A percentile compares a stretch with the other conserved stretches of the same genome.
These are phyloP conservation scores for Thalassiosira mediterranea DNA, from an alignment of 352 stramenopile genomes.

Conservation along the genomic window DNA sequence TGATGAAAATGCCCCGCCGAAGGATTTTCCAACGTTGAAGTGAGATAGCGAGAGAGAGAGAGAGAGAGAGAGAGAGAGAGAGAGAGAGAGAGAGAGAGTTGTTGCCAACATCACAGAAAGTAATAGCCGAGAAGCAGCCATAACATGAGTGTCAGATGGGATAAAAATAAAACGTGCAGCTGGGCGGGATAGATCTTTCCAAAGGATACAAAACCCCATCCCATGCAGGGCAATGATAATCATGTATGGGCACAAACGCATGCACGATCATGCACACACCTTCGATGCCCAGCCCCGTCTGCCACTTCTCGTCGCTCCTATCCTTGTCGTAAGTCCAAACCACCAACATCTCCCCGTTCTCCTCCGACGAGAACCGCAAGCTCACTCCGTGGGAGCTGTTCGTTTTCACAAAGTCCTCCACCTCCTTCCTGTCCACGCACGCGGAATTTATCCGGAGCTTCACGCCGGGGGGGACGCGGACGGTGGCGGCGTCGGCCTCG, in stretches of 20 bases:
- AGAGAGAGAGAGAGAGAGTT: too few species aligned
- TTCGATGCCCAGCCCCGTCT: conserved; percentile 45
- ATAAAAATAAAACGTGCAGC: too few species aligned
- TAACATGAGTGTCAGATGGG: too few species aligned
- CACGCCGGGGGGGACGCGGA: conserved; percentile 37
- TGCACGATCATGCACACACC: conserved; percentile 20
- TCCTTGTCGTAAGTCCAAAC: conserved; percentile 51
- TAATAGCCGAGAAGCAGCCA: too few species aligned
- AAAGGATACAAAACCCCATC: too few species aligned
- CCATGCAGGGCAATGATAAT: conserved; percentile 38
- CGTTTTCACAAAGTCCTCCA: conserved; percentile 27
- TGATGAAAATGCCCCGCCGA: too few species aligned
- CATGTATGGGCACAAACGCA: not conserved
- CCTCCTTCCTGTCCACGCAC: conserved; percentile 32
- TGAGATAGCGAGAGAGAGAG: too few species aligned
- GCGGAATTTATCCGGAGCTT: conserved; percentile 18
- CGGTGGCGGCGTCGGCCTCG: conserved; percentile 42
- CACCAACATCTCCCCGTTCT: conserved; percentile 50
- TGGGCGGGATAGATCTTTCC: too few species aligned
- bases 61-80: too few species aligned
- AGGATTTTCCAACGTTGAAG: too few species aligned
- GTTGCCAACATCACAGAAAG: too few species aligned
- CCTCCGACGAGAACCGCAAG: conserved; percentile 44
- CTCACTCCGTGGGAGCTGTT: conserved; percentile 16
- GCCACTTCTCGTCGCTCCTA: conserved; percentile 27